These are phyloP conservation scores for Amniculicola lignicola DNA, from an alignment of 495 filamentous ascomycete species.

Conservation along the genomic window DNA sequence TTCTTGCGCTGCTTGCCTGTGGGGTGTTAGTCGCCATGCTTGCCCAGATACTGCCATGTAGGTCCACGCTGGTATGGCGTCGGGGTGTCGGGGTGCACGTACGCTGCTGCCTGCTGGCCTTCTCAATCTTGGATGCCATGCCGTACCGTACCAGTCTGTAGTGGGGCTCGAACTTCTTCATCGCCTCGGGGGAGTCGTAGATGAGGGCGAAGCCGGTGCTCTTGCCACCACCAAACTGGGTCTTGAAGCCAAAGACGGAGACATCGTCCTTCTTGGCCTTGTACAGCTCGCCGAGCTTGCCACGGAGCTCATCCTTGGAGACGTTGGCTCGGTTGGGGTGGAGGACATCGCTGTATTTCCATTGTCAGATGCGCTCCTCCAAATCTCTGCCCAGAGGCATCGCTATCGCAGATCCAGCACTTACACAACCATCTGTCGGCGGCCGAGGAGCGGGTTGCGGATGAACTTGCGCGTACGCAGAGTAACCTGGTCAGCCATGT, in stretches of 20 bases:
- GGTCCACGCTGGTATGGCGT: background rate
- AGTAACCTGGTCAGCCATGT: slow-evolving; percentile 94
- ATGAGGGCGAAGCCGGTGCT: slow-evolving; percentile 97
- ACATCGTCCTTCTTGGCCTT: slow-evolving; percentile 95
- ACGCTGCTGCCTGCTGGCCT: slow-evolving; percentile 96
- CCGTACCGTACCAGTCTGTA: slow-evolving; percentile 94
- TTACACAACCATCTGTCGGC: slow-evolving; percentile 99
- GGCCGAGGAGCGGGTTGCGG: slow-evolving; percentile 94
- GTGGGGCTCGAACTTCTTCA: slow-evolving; percentile 99
- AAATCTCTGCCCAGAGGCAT: background rate
- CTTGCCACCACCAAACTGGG: slow-evolving; percentile 99
- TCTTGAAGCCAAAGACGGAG: slow-evolving; percentile 96
- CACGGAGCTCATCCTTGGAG: slow-evolving; percentile 96
- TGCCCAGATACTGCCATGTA: too few relatives aligned
- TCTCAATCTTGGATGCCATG: slow-evolving; percentile 87
- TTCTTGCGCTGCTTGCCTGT: slow-evolving; percentile 99
- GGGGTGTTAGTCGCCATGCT: slow-evolving; percentile 8
- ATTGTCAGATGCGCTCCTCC: slow-evolving; percentile 21
- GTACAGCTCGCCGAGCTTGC: slow-evolving; percentile 92
- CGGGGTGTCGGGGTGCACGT: slow-evolving; percentile 50
- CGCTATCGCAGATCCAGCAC: slow-evolving; percentile 44
- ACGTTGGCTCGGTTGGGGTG: slow-evolving; percentile 98
- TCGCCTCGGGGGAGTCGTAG: slow-evolving; percentile 93
- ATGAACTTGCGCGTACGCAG: slow-evolving; percentile 99
- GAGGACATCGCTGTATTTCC: slow-evolving; percentile 82